Base-by-base conservation (phyloP, 2,329 filamentous ascomycete species). In the Stachybotrys chartarum region DNA sequence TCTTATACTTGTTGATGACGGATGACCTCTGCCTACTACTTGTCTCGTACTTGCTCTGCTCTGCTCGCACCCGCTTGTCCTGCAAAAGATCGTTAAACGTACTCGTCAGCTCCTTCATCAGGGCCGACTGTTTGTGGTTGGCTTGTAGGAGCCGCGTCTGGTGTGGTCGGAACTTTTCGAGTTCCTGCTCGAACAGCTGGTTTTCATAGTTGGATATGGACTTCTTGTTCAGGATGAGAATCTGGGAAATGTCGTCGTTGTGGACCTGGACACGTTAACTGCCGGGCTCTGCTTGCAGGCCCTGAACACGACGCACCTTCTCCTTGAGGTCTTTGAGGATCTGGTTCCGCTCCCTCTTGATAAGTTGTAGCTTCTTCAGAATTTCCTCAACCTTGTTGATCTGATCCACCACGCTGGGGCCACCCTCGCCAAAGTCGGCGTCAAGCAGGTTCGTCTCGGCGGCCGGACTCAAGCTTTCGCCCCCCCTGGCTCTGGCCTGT, bases 171-270 rank as follows among this genome's bases (percentile, higher is more conserved):
- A 97, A 99, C 70, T 99, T 99, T 72, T 97, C 93, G n/a, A 99
- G 79, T 71, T 99, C 94, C 16, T 91, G 86, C 68, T 97, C 89
- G 74, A 99, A 99, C 3, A 99, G 81, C 65, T 96, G 91, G 12
- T 80, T 86, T 70, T 99, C 94, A 65, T 94, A 93, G 66, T 91
- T 96, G 18, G 91, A 82, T 65, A 97, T 93, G 1, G 91, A 88
- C 73, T 97, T 99, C 70, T 97, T 97, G 78, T 99, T 99, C 57
- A 99, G 77, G 55, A 99, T 99, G 57, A 99, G 79, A 12, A 97
- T 92, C 66, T 96, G 94, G 6, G 92, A 97, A 60, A 99, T 99
- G 66, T 99, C 95, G 66, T 99, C 95, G 61, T 88, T 91, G 72
- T 96, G 93, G 54, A 93, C 87, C 93, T 97, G 54, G 10, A 3